Evolutionary conservation across 2,329 filamentous ascomycete genomes (phyloP).

Genomic region (Penicillium griseofulvum): DNA sequence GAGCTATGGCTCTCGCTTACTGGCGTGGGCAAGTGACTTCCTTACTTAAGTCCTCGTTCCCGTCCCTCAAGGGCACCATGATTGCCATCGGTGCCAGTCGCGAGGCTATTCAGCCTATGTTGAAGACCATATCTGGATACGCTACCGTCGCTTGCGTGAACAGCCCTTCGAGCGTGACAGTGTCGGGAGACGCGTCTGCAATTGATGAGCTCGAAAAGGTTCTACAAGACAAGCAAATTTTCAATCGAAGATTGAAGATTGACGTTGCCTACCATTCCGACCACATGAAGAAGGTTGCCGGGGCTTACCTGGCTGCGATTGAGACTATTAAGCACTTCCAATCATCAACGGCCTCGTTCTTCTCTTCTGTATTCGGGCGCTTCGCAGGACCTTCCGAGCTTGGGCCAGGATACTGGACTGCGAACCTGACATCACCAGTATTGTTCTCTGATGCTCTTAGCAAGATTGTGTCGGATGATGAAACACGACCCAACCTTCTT

Average conservation of each 20-base stretch:
- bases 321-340: slow-evolving; percentile 13
- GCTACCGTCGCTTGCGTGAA: slow-evolving; percentile 23
- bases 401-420: slow-evolving; percentile 26
- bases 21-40: slow-evolving; percentile 22
- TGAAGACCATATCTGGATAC: slow-evolving; percentile 15
- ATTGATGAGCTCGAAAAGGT: slow-evolving; percentile 17
- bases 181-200: slow-evolving; percentile 20
- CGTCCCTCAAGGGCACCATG: slow-evolving; percentile 29
- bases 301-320: slow-evolving; percentile 19
- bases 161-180: slow-evolving; percentile 23
- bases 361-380: slow-evolving; percentile 19
- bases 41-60: slow-evolving; percentile 17
- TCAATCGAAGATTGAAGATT: slow-evolving; percentile 31
- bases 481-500: slow-evolving; percentile 16
- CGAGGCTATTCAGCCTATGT: slow-evolving; percentile 15
- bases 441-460: slow-evolving; percentile 22
- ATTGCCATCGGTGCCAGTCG: slow-evolving; percentile 27
- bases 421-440: slow-evolving; percentile 26
- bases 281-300: slow-evolving; percentile 23
- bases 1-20: slow-evolving; percentile 22
- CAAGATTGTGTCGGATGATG: slow-evolving; percentile 18
- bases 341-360: slow-evolving; percentile 17
- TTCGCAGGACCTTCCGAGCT: slow-evolving; percentile 17
- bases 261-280: slow-evolving; percentile 28
- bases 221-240: slow-evolving; percentile 17